Conservation (phyloP, 805 yeast genomes). For the Teunomyces lycoperdinae region DNA sequence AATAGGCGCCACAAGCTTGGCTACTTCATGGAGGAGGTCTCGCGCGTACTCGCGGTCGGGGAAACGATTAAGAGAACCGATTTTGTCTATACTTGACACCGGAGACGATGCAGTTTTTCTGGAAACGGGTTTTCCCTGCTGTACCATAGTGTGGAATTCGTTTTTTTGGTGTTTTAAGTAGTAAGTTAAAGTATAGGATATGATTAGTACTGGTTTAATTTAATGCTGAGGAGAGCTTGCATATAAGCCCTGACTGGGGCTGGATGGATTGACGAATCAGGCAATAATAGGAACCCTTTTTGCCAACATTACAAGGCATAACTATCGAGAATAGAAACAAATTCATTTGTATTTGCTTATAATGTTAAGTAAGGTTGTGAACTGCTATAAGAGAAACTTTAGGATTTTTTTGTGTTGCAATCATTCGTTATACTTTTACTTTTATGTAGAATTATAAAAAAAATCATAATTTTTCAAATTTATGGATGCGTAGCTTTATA, state of each 20-base stretch:
- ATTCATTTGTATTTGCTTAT: too few relatives aligned
- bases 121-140: slow-evolving; percentile 1
- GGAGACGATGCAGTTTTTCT: slow-evolving; percentile 31
- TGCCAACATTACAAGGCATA: neutral
- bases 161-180: neutral
- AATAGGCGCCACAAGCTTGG: slow-evolving; percentile 70
- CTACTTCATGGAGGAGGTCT: slow-evolving; percentile 63
- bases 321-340: too few relatives aligned
- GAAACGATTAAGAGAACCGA: slow-evolving; percentile 36
- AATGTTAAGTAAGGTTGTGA: too few relatives aligned
- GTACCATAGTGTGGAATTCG: neutral
- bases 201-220: too few relatives aligned
- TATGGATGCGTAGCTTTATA: slow-evolving; percentile 8
- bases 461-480: neutral
- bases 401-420: neutral
- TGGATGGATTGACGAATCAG: neutral
- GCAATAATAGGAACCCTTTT: neutral
- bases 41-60: slow-evolving; percentile 38
- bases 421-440: too few relatives aligned
- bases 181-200: neutral
- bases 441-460: neutral
- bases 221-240: neutral
- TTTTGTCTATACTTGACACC: slow-evolving; percentile 30
- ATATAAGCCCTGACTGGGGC: neutral
- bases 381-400: too few relatives aligned